These are phyloP conservation scores for Suillus plorans DNA, from an alignment of 768 basidiomycete genomes.

Conservation along the genomic window DNA sequence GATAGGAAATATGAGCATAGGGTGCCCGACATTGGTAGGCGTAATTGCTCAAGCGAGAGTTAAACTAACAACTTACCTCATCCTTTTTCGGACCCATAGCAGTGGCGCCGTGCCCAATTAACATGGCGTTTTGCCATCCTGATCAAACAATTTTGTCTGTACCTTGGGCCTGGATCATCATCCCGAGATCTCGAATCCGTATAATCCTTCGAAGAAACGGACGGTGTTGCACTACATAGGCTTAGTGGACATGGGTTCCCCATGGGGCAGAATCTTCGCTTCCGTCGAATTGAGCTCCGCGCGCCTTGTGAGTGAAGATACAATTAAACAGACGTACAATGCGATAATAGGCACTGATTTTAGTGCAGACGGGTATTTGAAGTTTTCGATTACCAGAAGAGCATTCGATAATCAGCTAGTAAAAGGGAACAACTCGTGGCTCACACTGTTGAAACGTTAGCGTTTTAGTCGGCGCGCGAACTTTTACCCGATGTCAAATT, in stretches of 20 bases:
- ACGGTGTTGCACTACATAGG: too few species aligned
- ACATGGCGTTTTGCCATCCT: background rate
- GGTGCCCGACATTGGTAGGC: background rate
- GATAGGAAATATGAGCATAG: background rate
- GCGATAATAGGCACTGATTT: background rate
- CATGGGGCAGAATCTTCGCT: background rate
- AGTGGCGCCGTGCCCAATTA: background rate
- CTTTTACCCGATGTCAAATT: background rate
- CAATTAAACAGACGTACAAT: background rate
- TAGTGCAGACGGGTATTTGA: background rate
- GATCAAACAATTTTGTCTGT: background rate
- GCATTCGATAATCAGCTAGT: background rate
- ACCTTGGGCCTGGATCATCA: background rate
- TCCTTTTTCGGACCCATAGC: background rate
- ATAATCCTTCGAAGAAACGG: background rate
- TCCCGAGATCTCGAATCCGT: background rate
- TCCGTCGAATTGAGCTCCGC: background rate
- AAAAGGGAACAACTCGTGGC: background rate
- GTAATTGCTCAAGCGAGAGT: slow-evolving; percentile 3
- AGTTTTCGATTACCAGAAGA: background rate
- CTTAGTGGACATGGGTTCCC: background rate
- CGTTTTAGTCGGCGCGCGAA: background rate
- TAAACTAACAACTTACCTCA: slow-evolving; percentile 1
- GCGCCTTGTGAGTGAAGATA: background rate
- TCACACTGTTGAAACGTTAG: background rate